Conservation (phyloP, 257 asterid genomes). For the Solanum rostratum region DNA sequence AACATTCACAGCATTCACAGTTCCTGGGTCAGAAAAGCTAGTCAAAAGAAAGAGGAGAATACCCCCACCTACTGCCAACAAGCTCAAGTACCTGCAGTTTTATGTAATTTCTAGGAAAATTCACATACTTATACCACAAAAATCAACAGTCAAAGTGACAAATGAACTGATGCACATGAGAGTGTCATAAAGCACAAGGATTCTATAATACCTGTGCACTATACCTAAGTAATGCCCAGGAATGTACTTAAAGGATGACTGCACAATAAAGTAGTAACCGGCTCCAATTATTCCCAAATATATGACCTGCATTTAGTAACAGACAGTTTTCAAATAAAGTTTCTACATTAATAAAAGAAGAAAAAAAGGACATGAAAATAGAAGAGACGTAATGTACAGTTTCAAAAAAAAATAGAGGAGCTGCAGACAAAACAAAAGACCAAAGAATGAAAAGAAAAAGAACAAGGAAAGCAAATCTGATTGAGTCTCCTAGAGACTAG, state of each 20-base stretch:
- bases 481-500: not conserved
- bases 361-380: not conserved
- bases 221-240: slow-evolving; percentile 85
- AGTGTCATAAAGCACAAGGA: not conserved
- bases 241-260: slow-evolving; percentile 63
- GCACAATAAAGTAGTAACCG: slow-evolving; percentile 57
- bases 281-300: slow-evolving; percentile 73
- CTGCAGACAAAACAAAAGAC: not conserved
- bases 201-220: slow-evolving; percentile 58
- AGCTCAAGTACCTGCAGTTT: slow-evolving; percentile 68
- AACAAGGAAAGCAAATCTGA: not conserved
- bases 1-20: slow-evolving; percentile 63
- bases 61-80: slow-evolving; percentile 87
- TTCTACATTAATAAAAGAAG: not conserved
- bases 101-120: slow-evolving; percentile 6
- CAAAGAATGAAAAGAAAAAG: not conserved
- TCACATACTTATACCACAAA: slow-evolving; percentile 2
- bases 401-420: too few species aligned
- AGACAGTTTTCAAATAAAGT: slow-evolving; percentile 6
- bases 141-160: not conserved
- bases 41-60: slow-evolving; percentile 75
- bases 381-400: too few species aligned
- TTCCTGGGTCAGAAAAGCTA: slow-evolving; percentile 99
- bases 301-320: slow-evolving; percentile 49
- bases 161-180: not conserved